Percentiles rank a stretch among this genome's conserved stretches.
phyloP scores from a whole-genome alignment of 768 basidiomycete species.

The Lepiota venenata region DNA sequence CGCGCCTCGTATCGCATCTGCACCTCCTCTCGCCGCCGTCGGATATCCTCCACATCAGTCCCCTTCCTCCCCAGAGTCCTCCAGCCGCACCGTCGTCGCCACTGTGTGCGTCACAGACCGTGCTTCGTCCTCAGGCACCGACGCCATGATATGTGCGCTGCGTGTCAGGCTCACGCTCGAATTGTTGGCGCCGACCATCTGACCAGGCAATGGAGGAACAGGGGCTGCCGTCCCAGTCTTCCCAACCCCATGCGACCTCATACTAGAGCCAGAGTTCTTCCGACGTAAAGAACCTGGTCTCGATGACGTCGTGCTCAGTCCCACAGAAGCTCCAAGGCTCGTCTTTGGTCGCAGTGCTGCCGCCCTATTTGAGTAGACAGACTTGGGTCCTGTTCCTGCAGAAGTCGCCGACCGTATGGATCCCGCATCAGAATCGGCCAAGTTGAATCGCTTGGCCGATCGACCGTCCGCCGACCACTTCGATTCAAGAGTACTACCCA shows the following conservation, averaged over 20 bases:
- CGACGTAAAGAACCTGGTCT: conserved; percentile 42
- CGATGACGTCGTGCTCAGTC: conserved; percentile 21
- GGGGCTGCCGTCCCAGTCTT: conserved; percentile 28
- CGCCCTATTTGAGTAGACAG: conserved; percentile 37
- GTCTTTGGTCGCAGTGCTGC: conserved; percentile 30
- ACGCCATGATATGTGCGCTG: conserved; percentile 49
- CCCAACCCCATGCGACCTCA: conserved; percentile 42
- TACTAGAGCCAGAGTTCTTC: conserved; percentile 60
- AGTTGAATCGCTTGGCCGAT: conserved; percentile 30
- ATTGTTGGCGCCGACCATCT: conserved; percentile 30
- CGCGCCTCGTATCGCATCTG: conserved; percentile 69
- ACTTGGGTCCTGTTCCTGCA: conserved; percentile 42
- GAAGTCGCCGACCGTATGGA: conserved; percentile 57
- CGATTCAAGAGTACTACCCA: conserved; percentile 6
- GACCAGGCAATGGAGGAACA: conserved; percentile 28
- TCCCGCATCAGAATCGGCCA: conserved; percentile 44
- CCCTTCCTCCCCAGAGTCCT: conserved; percentile 48
- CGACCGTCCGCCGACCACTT: conserved; percentile 24
- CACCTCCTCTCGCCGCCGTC: conserved; percentile 67
- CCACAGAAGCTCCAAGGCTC: conserved; percentile 24
- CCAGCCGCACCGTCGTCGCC: conserved; percentile 22
- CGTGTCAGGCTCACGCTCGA: conserved; percentile 49
- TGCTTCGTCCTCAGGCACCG: conserved; percentile 47
- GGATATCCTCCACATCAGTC: conserved; percentile 68
- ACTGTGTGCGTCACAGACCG: conserved; percentile 19